Evolutionary conservation across 2,329 filamentous ascomycete species (phyloP).

Genomic region (Pseudocercospora vitis): DNA sequence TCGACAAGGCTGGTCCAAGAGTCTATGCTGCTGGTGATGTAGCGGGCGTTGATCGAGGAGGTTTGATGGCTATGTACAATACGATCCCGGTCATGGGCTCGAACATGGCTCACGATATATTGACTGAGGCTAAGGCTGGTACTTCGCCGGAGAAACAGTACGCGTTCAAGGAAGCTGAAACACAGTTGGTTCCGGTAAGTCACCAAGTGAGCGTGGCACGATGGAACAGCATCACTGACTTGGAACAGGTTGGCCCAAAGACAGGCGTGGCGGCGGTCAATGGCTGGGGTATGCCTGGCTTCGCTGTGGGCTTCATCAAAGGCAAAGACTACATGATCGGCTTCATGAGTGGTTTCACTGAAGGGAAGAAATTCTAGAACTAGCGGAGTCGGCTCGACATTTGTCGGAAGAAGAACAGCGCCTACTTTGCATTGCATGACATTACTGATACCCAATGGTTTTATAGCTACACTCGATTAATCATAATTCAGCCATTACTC

Average conservation of each 20-base stretch:
- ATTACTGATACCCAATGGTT: conserved; percentile 7
- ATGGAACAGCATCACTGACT: conserved; percentile 22
- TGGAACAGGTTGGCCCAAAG: conserved; percentile 28
- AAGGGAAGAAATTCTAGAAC: conserved; percentile 33
- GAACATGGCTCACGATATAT: conserved; percentile 52
- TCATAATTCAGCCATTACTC: neutral
- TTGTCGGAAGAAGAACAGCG: neutral
- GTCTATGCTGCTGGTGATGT: conserved; percentile 54
- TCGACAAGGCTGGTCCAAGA: conserved; percentile 46
- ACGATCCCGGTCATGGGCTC: conserved; percentile 43
- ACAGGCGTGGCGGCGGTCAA: conserved; percentile 41
- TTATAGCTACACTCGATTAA: neutral
- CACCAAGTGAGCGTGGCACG: no score
- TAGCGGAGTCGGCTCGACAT: no score
- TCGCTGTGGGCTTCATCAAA: conserved; percentile 38
- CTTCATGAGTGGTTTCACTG: conserved; percentile 29
- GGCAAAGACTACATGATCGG: conserved; percentile 40
- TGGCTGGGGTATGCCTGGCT: conserved; percentile 37
- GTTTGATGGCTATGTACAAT: conserved; percentile 43
- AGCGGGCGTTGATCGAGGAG: conserved; percentile 44
- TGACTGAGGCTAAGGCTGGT: conserved; percentile 34
- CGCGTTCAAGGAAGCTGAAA: conserved; percentile 34
- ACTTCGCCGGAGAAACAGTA: conserved; percentile 33
- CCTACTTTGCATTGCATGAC: neutral
- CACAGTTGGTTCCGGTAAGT: conserved; percentile 32